Percentiles rank a stretch among this genome's conserved stretches.
These are phyloP conservation scores for Articulospora tetracladia DNA, from an alignment of 495 filamentous ascomycete genomes.

Conservation along the genomic window DNA sequence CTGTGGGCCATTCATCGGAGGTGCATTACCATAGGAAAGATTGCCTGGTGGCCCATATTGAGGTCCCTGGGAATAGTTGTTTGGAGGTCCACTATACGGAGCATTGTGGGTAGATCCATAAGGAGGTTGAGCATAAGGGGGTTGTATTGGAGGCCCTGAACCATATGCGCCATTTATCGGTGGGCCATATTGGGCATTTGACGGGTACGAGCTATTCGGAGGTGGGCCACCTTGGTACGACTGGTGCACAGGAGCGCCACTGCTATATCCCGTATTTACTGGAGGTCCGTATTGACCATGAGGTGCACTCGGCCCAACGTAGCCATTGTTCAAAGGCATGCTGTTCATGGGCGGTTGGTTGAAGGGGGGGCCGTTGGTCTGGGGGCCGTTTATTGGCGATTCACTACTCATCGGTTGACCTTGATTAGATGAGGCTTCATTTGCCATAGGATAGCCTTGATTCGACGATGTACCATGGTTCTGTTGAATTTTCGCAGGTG, in stretches of 20 bases:
- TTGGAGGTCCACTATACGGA: conserved; percentile 5
- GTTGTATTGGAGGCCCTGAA: neutral
- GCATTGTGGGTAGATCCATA: conserved; percentile 8
- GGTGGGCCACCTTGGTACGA: conserved; percentile 4
- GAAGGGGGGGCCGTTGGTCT: neutral
- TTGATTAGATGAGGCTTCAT: neutral
- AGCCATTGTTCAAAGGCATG: neutral
- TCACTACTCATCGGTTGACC: neutral
- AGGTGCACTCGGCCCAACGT: neutral
- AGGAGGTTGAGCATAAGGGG: neutral
- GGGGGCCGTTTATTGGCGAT: neutral
- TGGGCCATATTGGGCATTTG: neutral
- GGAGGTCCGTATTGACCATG: conserved; percentile 2
- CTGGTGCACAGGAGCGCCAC: neutral
- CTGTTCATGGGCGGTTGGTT: neutral
- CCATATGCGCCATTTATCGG: neutral
- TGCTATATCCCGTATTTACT: neutral
- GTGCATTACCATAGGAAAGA: conserved; percentile 4
- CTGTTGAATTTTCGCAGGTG: conserved; percentile 1
- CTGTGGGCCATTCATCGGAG: conserved; percentile 9
- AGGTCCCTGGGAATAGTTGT: conserved; percentile 5
- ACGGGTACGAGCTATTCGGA: neutral
- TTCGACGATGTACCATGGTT: neutral
- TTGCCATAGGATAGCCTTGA: neutral
- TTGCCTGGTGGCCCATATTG: neutral